These are phyloP conservation scores for Biscutella laevigata DNA, from an alignment of 441 rosid genomes.

Conservation along the genomic window DNA sequence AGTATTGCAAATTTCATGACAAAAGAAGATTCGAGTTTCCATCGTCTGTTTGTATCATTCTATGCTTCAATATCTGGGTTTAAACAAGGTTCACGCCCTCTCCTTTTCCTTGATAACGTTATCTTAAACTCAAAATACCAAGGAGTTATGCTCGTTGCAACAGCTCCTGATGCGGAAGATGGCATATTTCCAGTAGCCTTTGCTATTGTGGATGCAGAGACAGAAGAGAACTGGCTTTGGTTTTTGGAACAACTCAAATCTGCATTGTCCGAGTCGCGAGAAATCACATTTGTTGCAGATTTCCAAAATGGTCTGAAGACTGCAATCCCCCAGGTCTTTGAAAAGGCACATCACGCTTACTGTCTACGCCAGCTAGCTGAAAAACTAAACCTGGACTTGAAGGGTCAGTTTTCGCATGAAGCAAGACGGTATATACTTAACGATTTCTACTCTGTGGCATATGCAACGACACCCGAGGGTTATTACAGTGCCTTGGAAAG, in stretches of 20 bases:
- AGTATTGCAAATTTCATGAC: conserved; percentile 54
- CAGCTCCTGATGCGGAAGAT: conserved; percentile 58
- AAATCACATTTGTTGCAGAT: conserved; percentile 62
- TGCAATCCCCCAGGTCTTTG: conserved; percentile 44
- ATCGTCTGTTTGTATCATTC: conserved; percentile 59
- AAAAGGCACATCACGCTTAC: conserved; percentile 47
- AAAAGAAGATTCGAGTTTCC: conserved; percentile 63
- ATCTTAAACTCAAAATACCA: conserved; percentile 58
- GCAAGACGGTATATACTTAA: conserved; percentile 54
- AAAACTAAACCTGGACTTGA: conserved; percentile 47
- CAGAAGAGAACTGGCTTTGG: conserved; percentile 71
- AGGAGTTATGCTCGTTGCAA: conserved; percentile 50
- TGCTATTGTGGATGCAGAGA: conserved; percentile 61
- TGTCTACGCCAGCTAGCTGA: conserved; percentile 63
- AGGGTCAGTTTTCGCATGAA: conserved; percentile 63
- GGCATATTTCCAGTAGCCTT: conserved; percentile 62
- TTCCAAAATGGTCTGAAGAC: conserved; percentile 51
- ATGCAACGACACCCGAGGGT: conserved; percentile 36
- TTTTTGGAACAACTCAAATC: conserved; percentile 46
- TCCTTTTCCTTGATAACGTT: conserved; percentile 51
- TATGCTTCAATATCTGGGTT: conserved; percentile 62
- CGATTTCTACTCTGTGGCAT: conserved; percentile 59
- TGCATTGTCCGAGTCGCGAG: conserved; percentile 34
- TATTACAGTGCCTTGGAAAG: conserved; percentile 40
- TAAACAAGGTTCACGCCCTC: conserved; percentile 60